These are phyloP conservation scores for Carex cristatella DNA, from an alignment of 176 grass and related monocot genomes.

Conservation along the genomic window DNA sequence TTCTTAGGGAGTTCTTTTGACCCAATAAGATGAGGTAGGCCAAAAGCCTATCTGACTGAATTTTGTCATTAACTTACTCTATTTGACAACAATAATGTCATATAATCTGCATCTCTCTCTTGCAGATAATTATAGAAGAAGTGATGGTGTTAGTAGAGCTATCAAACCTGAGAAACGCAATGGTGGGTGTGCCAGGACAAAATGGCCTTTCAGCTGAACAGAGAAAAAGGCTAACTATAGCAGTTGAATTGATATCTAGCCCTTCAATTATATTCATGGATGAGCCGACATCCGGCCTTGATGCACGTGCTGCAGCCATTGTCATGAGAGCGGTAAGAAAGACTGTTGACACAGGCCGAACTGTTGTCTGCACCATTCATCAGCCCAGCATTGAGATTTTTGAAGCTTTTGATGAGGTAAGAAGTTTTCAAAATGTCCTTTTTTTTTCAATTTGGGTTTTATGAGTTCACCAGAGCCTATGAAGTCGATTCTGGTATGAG, in stretches of 20 bases:
- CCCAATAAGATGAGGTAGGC: background rate
- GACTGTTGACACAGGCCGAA: constrained; percentile 88
- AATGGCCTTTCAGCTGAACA: constrained; percentile 79
- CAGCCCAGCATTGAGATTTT: constrained; percentile 92
- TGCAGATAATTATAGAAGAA: constrained; percentile 81
- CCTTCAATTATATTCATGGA: constrained; percentile 97
- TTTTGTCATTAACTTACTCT: background rate
- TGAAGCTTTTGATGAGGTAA: constrained; percentile 97
- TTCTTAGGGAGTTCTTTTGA: background rate
- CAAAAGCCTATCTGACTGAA: background rate
- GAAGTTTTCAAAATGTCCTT: background rate
- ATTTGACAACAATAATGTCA: constrained; percentile 11
- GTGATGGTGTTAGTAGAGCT: constrained; percentile 88
- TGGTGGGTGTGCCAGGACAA: constrained; percentile 59
- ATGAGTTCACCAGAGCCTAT: too few species aligned
- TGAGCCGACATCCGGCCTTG: constrained; percentile 78
- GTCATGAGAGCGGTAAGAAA: constrained; percentile 92
- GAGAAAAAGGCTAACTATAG: constrained; percentile 82
- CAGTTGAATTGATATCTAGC: constrained; percentile 82
- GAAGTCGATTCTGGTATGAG: too few species aligned
- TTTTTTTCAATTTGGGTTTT: background rate
- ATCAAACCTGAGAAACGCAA: constrained; percentile 56
- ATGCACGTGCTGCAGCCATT: constrained; percentile 89
- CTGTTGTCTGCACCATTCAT: constrained; percentile 93
- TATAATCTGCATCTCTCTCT: constrained; percentile 10